These are phyloP conservation scores for Ceratocystis smalleyi DNA, from an alignment of 2,329 filamentous ascomycete species.

Conservation along the genomic window DNA sequence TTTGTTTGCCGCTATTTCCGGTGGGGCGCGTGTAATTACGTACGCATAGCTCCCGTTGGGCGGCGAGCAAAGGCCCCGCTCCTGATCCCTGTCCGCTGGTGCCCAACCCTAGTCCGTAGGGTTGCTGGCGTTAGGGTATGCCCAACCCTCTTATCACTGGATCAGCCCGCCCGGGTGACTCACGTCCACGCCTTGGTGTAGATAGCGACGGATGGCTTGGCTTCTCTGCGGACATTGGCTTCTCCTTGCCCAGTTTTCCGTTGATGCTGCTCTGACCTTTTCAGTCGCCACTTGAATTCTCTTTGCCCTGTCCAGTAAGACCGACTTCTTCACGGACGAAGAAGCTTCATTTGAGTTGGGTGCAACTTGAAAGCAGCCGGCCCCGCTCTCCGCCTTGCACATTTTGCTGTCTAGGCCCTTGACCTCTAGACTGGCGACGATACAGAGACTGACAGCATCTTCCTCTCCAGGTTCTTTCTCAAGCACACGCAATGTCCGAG, in stretches of 20 bases:
- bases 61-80: background rate
- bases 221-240: background rate
- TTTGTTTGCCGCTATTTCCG: background rate
- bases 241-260: background rate
- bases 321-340: too few relatives aligned
- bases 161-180: background rate
- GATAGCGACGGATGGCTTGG: background rate
- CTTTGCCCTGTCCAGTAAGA: too few relatives aligned
- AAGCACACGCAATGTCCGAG: conserved; percentile 6
- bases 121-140: background rate
- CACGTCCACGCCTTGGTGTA: background rate
- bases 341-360: too few relatives aligned
- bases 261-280: background rate
- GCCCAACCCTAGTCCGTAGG: accelerated
- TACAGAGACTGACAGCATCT: too few relatives aligned
- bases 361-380: too few relatives aligned
- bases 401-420: background rate
- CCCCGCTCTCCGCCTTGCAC: background rate
- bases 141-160: background rate
- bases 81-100: too few relatives aligned
- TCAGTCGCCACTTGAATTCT: background rate
- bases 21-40: background rate
- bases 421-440: too few relatives aligned
- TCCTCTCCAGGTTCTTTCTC: background rate
- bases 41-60: background rate